Base-by-base conservation (phyloP, 805 yeast species). In the Jamesozyma lodderae region DNA sequence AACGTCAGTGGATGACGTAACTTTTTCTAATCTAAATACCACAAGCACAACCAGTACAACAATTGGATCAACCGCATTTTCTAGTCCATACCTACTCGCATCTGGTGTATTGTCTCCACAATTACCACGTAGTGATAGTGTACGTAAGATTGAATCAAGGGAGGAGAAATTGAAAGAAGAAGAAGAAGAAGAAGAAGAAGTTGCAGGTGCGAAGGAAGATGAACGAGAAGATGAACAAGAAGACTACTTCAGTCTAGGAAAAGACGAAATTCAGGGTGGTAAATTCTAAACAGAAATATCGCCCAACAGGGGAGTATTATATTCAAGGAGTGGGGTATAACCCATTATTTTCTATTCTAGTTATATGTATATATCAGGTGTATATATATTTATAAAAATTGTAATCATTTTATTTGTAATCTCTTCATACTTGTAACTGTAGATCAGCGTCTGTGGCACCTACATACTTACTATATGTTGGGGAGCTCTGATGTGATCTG, bases 31-130 rank as follows among this genome's bases (percentile, higher is more conserved):
- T 15, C 23, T 34, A 7, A 40, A 38, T 28, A 35, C 43, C 38
- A 23, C 32, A 4, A 34, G 20, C 3, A 31, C 41, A 19, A 45
- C 46, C 17, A 50, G 44, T 39, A 58, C 55, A 9, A 44, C 53
- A 31, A 36, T 48, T 25, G 55, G 53, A 5, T 51, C 62, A 26
- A 39, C 49, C 26, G 85, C 85, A 0, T 73, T 80, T 53, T 70
- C 79, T 0, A 78, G 86, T 6, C 86, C 87, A 2, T 81, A 77
- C 47, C 63, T 79, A 33, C 57, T 79, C 41, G 81, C 84, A 0
- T 73, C 82, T 0, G 84, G 83, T 1, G 51, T 73, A 22, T 52
- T 71, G 35, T 70, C 83, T 0, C 80, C 82, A 1, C 69, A 67
- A 11, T 31, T 52, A 10, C 52, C 41, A 3, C 44, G 47, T 19